phyloP scores from a whole-genome alignment of 1,284 basidiomycete genomes.

The Marasmius fiardii region DNA sequence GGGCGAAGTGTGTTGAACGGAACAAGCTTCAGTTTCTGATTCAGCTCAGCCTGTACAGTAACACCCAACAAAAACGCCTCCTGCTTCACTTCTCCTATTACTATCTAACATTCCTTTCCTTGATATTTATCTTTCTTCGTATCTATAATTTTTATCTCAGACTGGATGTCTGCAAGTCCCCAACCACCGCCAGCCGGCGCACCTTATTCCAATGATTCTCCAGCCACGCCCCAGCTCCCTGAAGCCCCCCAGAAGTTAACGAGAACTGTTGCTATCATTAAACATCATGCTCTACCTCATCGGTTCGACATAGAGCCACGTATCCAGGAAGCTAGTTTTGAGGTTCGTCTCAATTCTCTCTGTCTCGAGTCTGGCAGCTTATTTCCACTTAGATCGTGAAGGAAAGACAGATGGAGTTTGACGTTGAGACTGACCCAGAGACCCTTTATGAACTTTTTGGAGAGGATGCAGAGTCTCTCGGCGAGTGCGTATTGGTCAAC shows the following conservation, averaged over 20 bases:
- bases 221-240: constrained; percentile 17
- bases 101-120: neutral
- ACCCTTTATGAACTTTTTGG: constrained; percentile 74
- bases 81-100: neutral
- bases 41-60: too few relatives aligned
- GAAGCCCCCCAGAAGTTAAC: constrained; percentile 30
- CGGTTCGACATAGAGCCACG: constrained; percentile 73
- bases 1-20: neutral
- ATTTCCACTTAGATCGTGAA: constrained; percentile 60
- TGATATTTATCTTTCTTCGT: neutral
- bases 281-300: constrained; percentile 64
- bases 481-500: constrained; percentile 54
- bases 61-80: neutral
- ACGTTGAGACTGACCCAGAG: constrained; percentile 73
- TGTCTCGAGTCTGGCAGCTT: constrained; percentile 2
- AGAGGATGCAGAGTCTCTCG: constrained; percentile 65
- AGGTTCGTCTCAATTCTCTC: constrained; percentile 42
- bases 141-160: neutral
- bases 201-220: constrained; percentile 11
- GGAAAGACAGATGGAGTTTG: constrained; percentile 81
- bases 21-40: too few relatives aligned
- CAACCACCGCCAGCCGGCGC: constrained; percentile 7
- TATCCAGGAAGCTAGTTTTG: constrained; percentile 73
- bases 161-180: constrained; percentile 4
- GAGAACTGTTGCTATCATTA: constrained; percentile 77